A percentile compares a stretch with the other conserved stretches of the same genome.
phyloP scores from a whole-genome alignment of 169 alveolate species.

The Eimeria sp. region DNA sequence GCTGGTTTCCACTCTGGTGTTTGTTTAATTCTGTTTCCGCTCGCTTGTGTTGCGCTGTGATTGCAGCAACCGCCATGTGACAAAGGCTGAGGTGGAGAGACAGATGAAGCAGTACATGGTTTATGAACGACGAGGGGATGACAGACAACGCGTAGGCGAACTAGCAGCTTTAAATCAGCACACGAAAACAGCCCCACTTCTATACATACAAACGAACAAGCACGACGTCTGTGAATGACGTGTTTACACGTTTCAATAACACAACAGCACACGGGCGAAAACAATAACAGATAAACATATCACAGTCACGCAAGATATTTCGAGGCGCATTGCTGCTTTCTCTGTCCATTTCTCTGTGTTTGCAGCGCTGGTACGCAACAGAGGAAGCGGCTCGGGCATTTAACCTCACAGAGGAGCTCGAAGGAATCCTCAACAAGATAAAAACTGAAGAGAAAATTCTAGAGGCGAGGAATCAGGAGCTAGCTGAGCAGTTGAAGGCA shows the following conservation, averaged over 20 bases:
- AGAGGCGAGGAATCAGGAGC: constrained; percentile 45
- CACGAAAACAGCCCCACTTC: too few species aligned
- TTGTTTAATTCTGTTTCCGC: not conserved
- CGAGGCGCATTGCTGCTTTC: too few species aligned
- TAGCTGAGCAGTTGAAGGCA: constrained; percentile 67
- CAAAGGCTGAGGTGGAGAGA: constrained; percentile 75
- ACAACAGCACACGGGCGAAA: too few species aligned
- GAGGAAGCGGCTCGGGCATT: constrained; percentile 68
- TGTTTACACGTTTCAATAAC: too few species aligned
- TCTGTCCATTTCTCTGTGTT: not conserved
- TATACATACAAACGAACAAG: too few species aligned
- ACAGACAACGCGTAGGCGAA: constrained; percentile 51
- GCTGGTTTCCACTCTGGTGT: not conserved
- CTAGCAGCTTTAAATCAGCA: not conserved
- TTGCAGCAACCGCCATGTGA: constrained; percentile 66
- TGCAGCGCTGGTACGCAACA: constrained; percentile 78
- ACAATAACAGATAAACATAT: not conserved
- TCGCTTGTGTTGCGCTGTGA: not conserved
- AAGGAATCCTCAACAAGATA: not conserved
- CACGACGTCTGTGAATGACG: too few species aligned
- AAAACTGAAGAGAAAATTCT: constrained; percentile 32
- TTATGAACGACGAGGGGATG: constrained; percentile 75
- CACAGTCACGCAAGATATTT: not conserved
- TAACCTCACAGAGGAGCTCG: constrained; percentile 57
- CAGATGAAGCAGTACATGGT: constrained; percentile 72